Percentiles rank a stretch among this genome's conserved stretches.
Conservation (phyloP, 2,329 filamentous ascomycete species). For the Microascus cirrosus region DNA sequence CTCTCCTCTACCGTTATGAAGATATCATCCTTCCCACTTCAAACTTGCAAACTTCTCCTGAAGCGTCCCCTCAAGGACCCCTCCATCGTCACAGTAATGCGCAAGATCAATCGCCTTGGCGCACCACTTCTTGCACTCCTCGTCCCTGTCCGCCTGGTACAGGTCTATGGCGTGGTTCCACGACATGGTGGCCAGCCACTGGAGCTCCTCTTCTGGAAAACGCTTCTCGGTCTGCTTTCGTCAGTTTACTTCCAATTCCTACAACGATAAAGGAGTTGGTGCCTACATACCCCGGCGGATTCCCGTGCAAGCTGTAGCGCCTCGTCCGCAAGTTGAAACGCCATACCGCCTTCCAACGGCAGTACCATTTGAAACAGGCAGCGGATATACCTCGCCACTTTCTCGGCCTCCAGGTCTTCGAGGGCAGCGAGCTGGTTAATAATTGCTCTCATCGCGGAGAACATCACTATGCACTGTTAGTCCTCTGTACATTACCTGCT, state of each 20-base stretch:
- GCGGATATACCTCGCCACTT: constrained; percentile 65
- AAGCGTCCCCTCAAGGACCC: constrained; percentile 29
- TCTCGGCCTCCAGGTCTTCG: constrained; percentile 41
- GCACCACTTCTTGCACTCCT: constrained; percentile 48
- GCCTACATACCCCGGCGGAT: constrained; percentile 29
- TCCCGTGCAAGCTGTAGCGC: constrained; percentile 41
- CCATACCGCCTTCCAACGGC: constrained; percentile 39
- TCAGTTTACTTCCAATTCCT: background rate
- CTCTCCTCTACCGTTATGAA: background rate
- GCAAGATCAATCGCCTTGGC: constrained; percentile 51
- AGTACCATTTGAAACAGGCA: constrained; percentile 64
- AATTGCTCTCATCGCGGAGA: constrained; percentile 49
- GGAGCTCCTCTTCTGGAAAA: constrained; percentile 58
- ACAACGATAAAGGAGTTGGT: background rate
- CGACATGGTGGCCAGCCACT: constrained; percentile 60
- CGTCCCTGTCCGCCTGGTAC: constrained; percentile 43
- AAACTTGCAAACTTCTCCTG: constrained; percentile 32
- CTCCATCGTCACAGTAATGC: constrained; percentile 43
- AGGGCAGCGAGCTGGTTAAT: constrained; percentile 56
- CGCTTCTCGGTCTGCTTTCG: constrained; percentile 6
- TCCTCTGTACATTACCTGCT: background rate
- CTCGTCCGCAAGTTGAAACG: constrained; percentile 54
- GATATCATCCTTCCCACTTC: constrained; percentile 9
- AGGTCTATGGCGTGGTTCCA: constrained; percentile 64
- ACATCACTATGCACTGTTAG: constrained; percentile 27